Base-by-base conservation (phyloP, 2,329 filamentous ascomycete genomes). In the Venturia nashicola region DNA sequence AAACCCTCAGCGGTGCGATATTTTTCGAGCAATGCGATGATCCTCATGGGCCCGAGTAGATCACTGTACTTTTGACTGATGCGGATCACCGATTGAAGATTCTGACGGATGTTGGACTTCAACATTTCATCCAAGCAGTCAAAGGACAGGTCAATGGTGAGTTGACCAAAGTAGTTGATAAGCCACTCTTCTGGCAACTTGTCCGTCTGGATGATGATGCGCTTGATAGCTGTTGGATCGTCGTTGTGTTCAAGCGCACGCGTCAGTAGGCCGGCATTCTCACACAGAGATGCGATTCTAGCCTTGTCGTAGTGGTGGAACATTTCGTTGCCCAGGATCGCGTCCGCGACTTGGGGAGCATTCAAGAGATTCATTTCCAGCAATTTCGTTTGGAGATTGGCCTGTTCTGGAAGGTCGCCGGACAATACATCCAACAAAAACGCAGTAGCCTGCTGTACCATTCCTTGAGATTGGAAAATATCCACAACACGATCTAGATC, bases 41-140 rank as follows among this genome's bases (percentile, higher is more conserved):
- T 83, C 63, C 86, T 86, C 65, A 86, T 87, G n/a, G 94, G 81
- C 9, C 92, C 93, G 36, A 99, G 84, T 9, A 97, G 85, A 72
- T 99, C 95, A 0, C 93, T 97, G 78, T 96, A 99, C 77, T 99
- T 99, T 69, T 95, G 97, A 43, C 93, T 91, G 68, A 99, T 88
- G 72, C 96, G 92, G 66, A 97, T 91, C 42, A 97, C 94, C 20
- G 91, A 86, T 76, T 95, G 92, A 64, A 99, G 80, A 75, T 97
- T 99, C 76, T 97, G 92, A 68, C 94, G 93, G 70, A 99, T 97
- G 79, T 99, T 99, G 71, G 84, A 80, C 77, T 93, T 92, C 75
- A 99, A 84, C 94, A 99, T 99, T 66, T 92, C 92, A 72, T 97
- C 91, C 68, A 99, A 80, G 76, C 90, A 96, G 67, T 97, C 92